A percentile compares a stretch with the other conserved stretches of the same genome.
Conservation (phyloP, 306 rosid genomes). For the Dalbergia cochinchinensis region DNA sequence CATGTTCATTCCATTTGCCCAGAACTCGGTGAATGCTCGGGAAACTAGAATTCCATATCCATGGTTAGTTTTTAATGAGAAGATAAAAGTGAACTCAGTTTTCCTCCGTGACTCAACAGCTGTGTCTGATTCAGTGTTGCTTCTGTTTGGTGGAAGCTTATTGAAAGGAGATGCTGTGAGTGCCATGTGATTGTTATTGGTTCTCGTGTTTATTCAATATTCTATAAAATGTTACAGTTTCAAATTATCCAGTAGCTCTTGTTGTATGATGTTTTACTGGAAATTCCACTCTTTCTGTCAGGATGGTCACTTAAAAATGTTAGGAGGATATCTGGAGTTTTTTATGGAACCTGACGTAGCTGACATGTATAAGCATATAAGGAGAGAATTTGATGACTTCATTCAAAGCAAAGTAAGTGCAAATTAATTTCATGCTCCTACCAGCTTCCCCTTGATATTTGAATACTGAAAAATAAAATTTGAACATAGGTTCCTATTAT, state of each 20-base stretch:
- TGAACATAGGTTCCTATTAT: neutral
- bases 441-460: slow-evolving; percentile 34
- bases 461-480: slow-evolving; percentile 13
- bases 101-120: slow-evolving; percentile 98
- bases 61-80: slow-evolving; percentile 96
- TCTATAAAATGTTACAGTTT: slow-evolving; percentile 1
- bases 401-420: slow-evolving; percentile 83
- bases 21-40: slow-evolving; percentile 97
- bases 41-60: slow-evolving; percentile 91
- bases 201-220: slow-evolving; percentile 11
- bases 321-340: slow-evolving; percentile 94
- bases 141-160: slow-evolving; percentile 90
- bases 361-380: slow-evolving; percentile 70
- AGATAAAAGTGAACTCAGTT: slow-evolving; percentile 95
- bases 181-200: slow-evolving; percentile 20
- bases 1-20: slow-evolving; percentile 45
- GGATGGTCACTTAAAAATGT: slow-evolving; percentile 94
- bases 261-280: slow-evolving; percentile 22
- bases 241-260: slow-evolving; percentile 18
- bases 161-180: slow-evolving; percentile 77
- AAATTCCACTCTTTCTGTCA: slow-evolving; percentile 48
- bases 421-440: slow-evolving; percentile 38
- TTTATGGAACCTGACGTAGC: slow-evolving; percentile 85
- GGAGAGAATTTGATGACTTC: slow-evolving; percentile 79
- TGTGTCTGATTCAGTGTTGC: slow-evolving; percentile 83